Base-by-base conservation (phyloP, 257 asterid species). In the Craterostigma plantagineum region DNA sequence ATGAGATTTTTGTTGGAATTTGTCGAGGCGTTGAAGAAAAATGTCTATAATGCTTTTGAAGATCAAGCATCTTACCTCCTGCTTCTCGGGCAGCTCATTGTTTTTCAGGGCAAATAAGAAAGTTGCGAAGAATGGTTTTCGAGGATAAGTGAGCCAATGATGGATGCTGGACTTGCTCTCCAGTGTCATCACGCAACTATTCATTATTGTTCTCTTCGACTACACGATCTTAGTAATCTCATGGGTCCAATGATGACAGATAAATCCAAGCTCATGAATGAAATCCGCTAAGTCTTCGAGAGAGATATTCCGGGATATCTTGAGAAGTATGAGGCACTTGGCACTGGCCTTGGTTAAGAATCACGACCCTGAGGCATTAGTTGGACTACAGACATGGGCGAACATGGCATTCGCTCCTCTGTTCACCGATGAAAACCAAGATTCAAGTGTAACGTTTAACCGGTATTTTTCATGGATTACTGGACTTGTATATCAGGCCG, bases 111-210 rank as follows among this genome's bases (percentile, higher is more conserved):
- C 98, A 55, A 90, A 90, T 56, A 90, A 79, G 63, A 90, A 83
- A 67, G 98, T 90, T 90, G 93, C 5, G 98, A 79, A 71, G 98
- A 90, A 73, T 90, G 98, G 98, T 90, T 90, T 66, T 82, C 98
- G 59, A 80, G 98, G 64, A 90, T 90, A 53, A 76, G 75, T 62
- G 98, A 90, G 71, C 98, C 95, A 47, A 90, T 90, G 95, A 74
- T 90, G 95, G 84, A 79, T 64, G 98, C 98, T 64, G 98, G 98
- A 54, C 49, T 75, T 62, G 81, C 92, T 3, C 79, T 90, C 51
- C 93, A 83, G 61, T 82, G 92, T 55, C 90, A 82, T 57, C 80
- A 77, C 71, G 83, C 92, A 49, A 73, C 92, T 18, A 59, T 83
- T 62, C 90, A 79, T 49, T 83, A 90, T 54, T 76, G 92, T 54